A percentile compares a stretch with the other conserved stretches of the same genome.
Evolutionary conservation across 139 green algal species (phyloP).

Genomic region (Pleodorina starrii): DNA sequence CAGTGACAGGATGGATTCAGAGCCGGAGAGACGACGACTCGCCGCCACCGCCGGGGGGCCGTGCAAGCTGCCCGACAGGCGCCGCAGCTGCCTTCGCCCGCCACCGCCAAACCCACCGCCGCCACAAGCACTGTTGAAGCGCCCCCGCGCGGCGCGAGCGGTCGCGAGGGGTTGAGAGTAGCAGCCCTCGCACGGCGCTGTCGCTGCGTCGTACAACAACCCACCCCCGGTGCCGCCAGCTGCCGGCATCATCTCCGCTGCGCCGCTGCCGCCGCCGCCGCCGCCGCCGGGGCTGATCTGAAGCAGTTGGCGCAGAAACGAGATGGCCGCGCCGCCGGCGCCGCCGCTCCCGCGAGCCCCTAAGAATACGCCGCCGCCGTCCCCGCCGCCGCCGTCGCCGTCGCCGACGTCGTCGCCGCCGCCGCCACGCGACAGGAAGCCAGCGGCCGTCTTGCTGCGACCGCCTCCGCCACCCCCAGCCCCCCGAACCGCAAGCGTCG

Average conservation of each 20-base stretch:
- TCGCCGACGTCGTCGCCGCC: no score
- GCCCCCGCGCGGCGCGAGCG: no score
- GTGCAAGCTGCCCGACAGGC: no score
- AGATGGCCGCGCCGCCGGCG: background rate
- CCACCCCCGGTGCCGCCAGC: no score
- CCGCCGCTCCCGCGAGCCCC: no score
- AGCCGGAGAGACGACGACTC: no score
- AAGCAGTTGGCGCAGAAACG: background rate
- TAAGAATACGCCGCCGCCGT: background rate
- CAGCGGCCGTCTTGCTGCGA: background rate
- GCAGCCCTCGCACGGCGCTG: background rate
- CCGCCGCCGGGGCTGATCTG: background rate
- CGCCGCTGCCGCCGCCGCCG: background rate
- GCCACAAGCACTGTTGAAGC: background rate
- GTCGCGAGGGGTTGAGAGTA: background rate
- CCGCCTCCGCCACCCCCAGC: background rate
- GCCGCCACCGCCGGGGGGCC: no score
- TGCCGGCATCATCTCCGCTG: no score
- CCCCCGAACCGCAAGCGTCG: background rate
- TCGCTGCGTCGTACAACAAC: background rate
- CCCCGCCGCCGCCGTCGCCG: no score
- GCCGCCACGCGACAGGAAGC: background rate
- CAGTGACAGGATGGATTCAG: no score
- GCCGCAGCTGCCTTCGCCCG: no score
- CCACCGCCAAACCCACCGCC: no score